Evolutionary conservation across 2,329 filamentous ascomycete species (phyloP).

Genomic region (Talaromyces sp.): DNA sequence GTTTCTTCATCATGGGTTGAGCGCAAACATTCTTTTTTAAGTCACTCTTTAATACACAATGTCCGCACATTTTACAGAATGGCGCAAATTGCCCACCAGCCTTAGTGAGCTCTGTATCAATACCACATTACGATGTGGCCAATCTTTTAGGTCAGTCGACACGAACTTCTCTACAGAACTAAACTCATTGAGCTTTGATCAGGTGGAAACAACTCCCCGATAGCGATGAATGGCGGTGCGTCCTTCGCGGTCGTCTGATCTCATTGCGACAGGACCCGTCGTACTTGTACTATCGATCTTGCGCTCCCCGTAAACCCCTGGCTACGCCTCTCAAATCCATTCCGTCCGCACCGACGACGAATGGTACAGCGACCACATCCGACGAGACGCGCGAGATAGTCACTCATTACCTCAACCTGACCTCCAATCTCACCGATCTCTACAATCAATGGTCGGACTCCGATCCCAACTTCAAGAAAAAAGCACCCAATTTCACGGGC

Average conservation of each 20-base stretch:
- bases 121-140: constrained; percentile 88
- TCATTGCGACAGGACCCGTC: constrained; percentile 77
- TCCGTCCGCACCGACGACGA: constrained; percentile 20
- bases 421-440: constrained; percentile 67
- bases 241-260: constrained; percentile 78
- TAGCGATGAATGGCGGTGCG: constrained; percentile 83
- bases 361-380: constrained; percentile 19
- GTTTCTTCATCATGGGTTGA: constrained; percentile 15
- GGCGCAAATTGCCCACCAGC: constrained; percentile 80
- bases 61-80: constrained; percentile 61
- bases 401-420: constrained; percentile 81
- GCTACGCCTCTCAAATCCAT: constrained; percentile 25
- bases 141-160: constrained; percentile 68
- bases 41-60: constrained; percentile 23
- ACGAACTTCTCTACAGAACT: neutral
- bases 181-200: neutral
- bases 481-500: constrained; percentile 81
- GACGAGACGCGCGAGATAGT: constrained; percentile 74
- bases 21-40: constrained; percentile 6
- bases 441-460: constrained; percentile 83
- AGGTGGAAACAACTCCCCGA: constrained; percentile 77
- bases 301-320: constrained; percentile 44
- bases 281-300: constrained; percentile 74
- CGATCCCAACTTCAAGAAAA: constrained; percentile 84
- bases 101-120: constrained; percentile 88